A percentile compares a stretch with the other conserved stretches of the same genome.
Conservation (phyloP, 2,329 filamentous ascomycete species). For the Ophiocordyceps australis region DNA sequence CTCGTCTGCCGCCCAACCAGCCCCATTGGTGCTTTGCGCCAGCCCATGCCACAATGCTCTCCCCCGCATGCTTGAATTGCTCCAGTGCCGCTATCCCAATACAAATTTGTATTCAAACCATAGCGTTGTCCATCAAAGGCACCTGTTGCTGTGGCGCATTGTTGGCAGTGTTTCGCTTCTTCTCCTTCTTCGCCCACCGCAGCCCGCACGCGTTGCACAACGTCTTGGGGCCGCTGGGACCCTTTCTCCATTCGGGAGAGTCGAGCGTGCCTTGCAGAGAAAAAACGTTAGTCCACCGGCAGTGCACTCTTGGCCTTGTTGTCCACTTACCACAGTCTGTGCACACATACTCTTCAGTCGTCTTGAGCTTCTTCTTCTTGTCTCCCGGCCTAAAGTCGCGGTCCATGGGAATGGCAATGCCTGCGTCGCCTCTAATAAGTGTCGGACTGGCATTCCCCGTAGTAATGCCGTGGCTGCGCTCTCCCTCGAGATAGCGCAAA, state of each 20-base stretch:
- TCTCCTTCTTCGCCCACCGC: slow-evolving; percentile 64
- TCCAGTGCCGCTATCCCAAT: not conserved
- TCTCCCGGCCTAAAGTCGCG: slow-evolving; percentile 54
- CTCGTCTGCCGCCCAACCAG: no score
- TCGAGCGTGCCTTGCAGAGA: slow-evolving; percentile 49
- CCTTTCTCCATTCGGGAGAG: slow-evolving; percentile 91
- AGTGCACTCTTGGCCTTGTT: no score
- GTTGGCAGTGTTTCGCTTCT: slow-evolving; percentile 33
- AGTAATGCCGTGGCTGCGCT: slow-evolving; percentile 73
- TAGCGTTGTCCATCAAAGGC: slow-evolving; percentile 7
- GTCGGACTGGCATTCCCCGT: slow-evolving; percentile 69
- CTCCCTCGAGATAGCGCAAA: slow-evolving; percentile 70
- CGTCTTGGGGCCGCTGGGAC: slow-evolving; percentile 82
- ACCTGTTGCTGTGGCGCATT: slow-evolving; percentile 5
- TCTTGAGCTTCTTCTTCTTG: slow-evolving; percentile 80
- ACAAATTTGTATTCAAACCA: no score
- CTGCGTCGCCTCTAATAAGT: slow-evolving; percentile 69
- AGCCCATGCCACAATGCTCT: no score
- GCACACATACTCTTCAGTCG: slow-evolving; percentile 78
- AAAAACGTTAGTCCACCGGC: slow-evolving; percentile 1
- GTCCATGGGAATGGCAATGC: slow-evolving; percentile 68
- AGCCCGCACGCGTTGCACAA: slow-evolving; percentile 87
- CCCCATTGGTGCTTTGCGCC: no score
- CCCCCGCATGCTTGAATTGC: not conserved
- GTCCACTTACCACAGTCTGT: slow-evolving; percentile 61